phyloP scores from a whole-genome alignment of 2,329 filamentous ascomycete species.

The Clarireedia monteithiana region DNA sequence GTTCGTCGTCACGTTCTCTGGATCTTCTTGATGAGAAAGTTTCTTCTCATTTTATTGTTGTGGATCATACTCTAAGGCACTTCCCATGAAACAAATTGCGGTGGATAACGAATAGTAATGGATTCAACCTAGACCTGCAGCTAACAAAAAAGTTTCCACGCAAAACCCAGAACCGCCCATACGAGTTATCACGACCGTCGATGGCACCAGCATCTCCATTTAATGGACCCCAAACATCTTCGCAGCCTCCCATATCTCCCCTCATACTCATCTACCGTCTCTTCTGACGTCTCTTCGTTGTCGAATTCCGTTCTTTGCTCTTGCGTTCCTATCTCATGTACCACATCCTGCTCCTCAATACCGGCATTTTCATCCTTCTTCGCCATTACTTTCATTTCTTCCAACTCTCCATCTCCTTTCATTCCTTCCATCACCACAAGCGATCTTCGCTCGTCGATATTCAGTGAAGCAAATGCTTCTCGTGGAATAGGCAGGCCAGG shows the following conservation, averaged over 20 bases:
- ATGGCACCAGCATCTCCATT: neutral
- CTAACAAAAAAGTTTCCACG: neutral
- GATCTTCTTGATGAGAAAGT: too few species aligned
- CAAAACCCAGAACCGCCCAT: neutral
- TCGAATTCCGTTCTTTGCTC: neutral
- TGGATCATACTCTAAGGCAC: too few species aligned
- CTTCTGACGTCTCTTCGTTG: neutral
- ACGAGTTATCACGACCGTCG: neutral
- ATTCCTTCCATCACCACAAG: neutral
- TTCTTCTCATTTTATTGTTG: too few species aligned
- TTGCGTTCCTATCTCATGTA: neutral
- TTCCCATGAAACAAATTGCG: too few species aligned
- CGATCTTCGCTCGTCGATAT: neutral
- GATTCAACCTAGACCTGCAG: neutral
- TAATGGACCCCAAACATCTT: neutral
- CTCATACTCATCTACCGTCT: neutral
- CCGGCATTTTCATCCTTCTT: neutral
- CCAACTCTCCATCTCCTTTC: neutral
- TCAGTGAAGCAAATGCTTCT: neutral
- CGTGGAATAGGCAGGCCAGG: neutral
- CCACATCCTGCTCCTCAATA: neutral
- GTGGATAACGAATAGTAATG: too few species aligned
- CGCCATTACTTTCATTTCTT: neutral
- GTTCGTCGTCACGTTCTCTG: too few species aligned
- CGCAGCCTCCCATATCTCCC: neutral